Evolutionary conservation across 345 rosid genomes (phyloP).

Genomic region (Populus nigra): DNA sequence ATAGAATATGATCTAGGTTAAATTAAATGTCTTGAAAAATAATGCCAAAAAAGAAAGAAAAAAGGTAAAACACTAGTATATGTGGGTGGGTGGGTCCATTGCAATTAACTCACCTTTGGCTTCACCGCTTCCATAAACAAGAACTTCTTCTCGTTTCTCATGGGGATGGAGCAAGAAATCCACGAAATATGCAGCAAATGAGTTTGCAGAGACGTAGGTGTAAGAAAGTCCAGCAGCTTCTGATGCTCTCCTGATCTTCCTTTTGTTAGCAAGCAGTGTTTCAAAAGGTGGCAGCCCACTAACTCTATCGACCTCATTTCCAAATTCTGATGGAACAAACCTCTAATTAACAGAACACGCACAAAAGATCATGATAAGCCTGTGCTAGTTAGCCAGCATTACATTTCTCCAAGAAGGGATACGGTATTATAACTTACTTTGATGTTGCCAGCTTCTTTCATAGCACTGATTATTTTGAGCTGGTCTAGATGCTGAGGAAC

Average conservation of each 20-base stretch:
- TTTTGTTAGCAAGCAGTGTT: constrained; percentile 26
- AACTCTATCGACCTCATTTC: constrained; percentile 38
- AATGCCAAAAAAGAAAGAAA: too few species aligned
- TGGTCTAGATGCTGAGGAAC: constrained; percentile 39
- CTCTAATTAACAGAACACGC: constrained; percentile 13
- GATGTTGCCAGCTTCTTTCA: constrained; percentile 35
- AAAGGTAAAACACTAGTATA: too few species aligned
- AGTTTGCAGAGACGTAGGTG: constrained; percentile 36
- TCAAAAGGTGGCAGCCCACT: constrained; percentile 29
- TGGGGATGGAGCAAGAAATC: constrained; percentile 26
- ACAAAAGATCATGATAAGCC: too few species aligned
- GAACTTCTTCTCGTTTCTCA: constrained; percentile 9
- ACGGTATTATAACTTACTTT: constrained; percentile 12
- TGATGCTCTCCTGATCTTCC: constrained; percentile 34
- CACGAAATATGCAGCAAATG: constrained; percentile 30
- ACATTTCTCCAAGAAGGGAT: too few species aligned
- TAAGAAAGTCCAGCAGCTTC: constrained; percentile 32
- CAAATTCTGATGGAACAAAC: constrained; percentile 45
- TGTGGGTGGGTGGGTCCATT: too few species aligned
- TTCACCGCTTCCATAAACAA: constrained; percentile 35
- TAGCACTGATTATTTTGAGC: constrained; percentile 34
- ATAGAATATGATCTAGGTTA: too few species aligned
- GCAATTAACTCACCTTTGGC: constrained; percentile 21
- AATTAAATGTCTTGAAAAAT: too few species aligned
- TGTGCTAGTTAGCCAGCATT: too few species aligned